phyloP scores from a whole-genome alignment of 176 grass and related monocot species.

The Cenchrus americanus region DNA sequence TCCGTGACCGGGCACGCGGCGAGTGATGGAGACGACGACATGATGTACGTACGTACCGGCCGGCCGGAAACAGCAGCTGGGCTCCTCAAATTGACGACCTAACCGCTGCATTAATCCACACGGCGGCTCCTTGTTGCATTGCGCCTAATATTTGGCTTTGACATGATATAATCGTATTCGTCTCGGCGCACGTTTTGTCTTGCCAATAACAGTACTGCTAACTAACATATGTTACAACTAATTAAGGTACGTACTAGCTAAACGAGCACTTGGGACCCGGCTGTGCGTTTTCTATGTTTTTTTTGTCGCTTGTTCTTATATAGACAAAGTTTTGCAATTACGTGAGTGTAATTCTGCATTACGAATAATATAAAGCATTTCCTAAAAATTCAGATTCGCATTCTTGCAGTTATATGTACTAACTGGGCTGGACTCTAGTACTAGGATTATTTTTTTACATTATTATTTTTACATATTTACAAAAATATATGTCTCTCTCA shows the following conservation, averaged over 20 bases:
- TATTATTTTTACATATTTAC: too few relatives aligned
- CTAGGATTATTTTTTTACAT: too few relatives aligned
- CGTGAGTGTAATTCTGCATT: not conserved
- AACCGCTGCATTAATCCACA: not conserved
- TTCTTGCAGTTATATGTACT: too few relatives aligned
- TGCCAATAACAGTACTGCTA: not conserved
- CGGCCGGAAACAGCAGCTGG: conserved; percentile 21
- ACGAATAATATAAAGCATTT: too few relatives aligned
- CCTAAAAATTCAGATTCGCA: too few relatives aligned
- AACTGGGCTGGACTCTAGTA: too few relatives aligned
- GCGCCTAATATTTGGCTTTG: not conserved
- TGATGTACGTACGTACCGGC: conserved; percentile 6
- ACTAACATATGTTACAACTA: too few relatives aligned
- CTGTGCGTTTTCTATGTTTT: too few relatives aligned
- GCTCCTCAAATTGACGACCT: conserved; percentile 28
- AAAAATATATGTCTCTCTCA: too few relatives aligned
- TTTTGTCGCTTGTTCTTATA: too few relatives aligned
- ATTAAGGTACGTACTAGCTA: too few relatives aligned
- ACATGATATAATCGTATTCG: not conserved
- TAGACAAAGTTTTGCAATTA: not conserved
- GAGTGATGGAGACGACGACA: conserved; percentile 25
- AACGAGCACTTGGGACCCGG: too few relatives aligned
- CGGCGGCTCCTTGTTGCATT: not conserved
- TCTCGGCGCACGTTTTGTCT: not conserved
- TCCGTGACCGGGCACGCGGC: not conserved